Conservation (phyloP, 1,284 basidiomycete species). For the Microstroma glucosiphilum region DNA sequence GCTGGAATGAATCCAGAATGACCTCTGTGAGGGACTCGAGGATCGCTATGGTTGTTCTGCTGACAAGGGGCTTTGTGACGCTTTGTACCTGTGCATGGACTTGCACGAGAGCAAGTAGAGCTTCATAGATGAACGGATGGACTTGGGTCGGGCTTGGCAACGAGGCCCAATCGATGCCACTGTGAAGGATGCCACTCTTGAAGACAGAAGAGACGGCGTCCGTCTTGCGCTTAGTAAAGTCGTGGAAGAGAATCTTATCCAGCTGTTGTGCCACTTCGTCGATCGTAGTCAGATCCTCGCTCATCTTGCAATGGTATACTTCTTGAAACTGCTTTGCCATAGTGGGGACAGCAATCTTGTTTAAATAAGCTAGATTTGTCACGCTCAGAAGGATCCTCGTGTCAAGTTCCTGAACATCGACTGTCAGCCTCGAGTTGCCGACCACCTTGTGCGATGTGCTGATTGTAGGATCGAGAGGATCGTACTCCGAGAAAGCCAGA, state of each 20-base stretch:
- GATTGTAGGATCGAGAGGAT: constrained; percentile 32
- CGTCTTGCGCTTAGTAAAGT: constrained; percentile 74
- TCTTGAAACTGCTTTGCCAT: constrained; percentile 75
- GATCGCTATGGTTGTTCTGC: constrained; percentile 72
- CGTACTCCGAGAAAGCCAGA: constrained; percentile 61
- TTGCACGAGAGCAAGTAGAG: constrained; percentile 78
- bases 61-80: constrained; percentile 68
- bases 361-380: constrained; percentile 78
- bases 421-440: constrained; percentile 31
- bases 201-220: constrained; percentile 65
- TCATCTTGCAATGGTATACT: constrained; percentile 67
- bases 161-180: constrained; percentile 81
- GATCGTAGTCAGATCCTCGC: constrained; percentile 68
- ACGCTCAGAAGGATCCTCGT: constrained; percentile 80
- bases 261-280: constrained; percentile 72
- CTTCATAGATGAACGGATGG: constrained; percentile 85
- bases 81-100: constrained; percentile 84
- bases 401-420: constrained; percentile 56
- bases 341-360: constrained; percentile 64
- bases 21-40: constrained; percentile 77
- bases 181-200: constrained; percentile 69
- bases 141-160: constrained; percentile 76
- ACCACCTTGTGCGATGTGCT: constrained; percentile 27
- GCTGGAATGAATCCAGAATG: constrained; percentile 73
- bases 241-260: constrained; percentile 78